Percentiles rank a stretch among this genome's conserved stretches.
These are phyloP conservation scores for Lonicera japonica DNA, from an alignment of 129 eudicot species.

Conservation along the genomic window DNA sequence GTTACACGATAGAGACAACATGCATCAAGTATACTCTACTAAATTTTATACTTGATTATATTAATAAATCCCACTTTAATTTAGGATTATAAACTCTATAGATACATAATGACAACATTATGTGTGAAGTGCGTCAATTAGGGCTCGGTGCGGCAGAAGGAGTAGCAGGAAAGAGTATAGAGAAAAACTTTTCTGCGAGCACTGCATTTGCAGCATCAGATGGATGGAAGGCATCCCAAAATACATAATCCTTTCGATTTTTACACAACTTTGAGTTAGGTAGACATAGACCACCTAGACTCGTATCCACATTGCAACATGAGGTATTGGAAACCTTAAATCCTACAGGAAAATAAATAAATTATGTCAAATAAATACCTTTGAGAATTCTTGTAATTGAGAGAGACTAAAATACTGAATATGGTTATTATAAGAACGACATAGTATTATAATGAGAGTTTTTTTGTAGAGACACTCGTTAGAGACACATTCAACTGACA, in stretches of 20 bases:
- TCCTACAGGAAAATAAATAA: slow-evolving; percentile 29
- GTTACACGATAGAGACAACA: background rate
- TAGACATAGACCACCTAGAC: slow-evolving; percentile 74
- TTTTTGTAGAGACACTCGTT: too few relatives aligned
- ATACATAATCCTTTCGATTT: slow-evolving; percentile 61
- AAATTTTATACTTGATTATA: background rate
- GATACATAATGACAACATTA: background rate
- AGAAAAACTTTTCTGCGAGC: slow-evolving; percentile 60
- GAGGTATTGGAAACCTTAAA: slow-evolving; percentile 77
- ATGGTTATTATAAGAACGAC: too few relatives aligned
- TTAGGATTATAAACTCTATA: background rate
- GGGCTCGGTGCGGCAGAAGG: slow-evolving; percentile 12
- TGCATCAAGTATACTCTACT: too few relatives aligned
- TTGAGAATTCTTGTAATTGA: background rate
- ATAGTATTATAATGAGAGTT: too few relatives aligned
- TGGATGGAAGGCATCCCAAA: slow-evolving; percentile 95
- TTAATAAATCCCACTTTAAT: too few relatives aligned
- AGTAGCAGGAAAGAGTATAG: slow-evolving; percentile 32
- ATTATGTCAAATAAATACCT: background rate
- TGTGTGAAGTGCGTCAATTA: background rate
- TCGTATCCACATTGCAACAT: slow-evolving; percentile 74
- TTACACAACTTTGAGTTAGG: slow-evolving; percentile 72
- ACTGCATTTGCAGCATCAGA: slow-evolving; percentile 86
- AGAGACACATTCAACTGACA: too few relatives aligned
- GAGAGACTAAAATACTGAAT: too few relatives aligned